A percentile compares a stretch with the other conserved stretches of the same genome.
These are phyloP conservation scores for Hygrophorus russula DNA, from an alignment of 768 basidiomycete genomes.

Conservation along the genomic window DNA sequence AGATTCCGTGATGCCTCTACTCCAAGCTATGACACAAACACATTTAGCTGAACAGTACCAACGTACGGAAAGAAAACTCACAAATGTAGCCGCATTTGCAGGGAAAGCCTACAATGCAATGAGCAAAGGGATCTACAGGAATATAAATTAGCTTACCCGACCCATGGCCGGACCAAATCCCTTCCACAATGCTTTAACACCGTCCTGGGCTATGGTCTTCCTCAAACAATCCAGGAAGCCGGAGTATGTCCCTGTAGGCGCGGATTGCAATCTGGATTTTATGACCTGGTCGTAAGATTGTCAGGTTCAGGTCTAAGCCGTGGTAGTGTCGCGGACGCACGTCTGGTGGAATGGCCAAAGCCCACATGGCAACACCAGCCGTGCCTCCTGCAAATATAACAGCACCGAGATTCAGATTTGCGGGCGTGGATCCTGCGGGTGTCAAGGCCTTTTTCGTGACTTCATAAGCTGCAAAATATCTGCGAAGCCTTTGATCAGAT, in stretches of 20 bases:
- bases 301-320: neutral
- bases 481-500: constrained; percentile 19
- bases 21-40: constrained; percentile 50
- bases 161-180: constrained; percentile 98
- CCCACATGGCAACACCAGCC: constrained; percentile 98
- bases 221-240: constrained; percentile 87
- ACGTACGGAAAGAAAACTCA: constrained; percentile 29
- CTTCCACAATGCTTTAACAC: constrained; percentile 84
- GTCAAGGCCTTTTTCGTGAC: constrained; percentile 81
- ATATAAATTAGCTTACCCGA: constrained; percentile 38
- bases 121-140: neutral
- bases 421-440: constrained; percentile 67
- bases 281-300: constrained; percentile 48
- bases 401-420: constrained; percentile 74
- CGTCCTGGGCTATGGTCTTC: constrained; percentile 87
- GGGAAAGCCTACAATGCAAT: constrained; percentile 67
- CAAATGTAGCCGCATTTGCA: constrained; percentile 91
- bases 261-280: constrained; percentile 93
- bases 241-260: constrained; percentile 94
- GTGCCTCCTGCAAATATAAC: constrained; percentile 88
- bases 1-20: constrained; percentile 84
- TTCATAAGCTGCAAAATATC: constrained; percentile 97
- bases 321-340: constrained; percentile 33
- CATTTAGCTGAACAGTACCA: constrained; percentile 8
- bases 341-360: constrained; percentile 93